Percentiles rank a stretch among this genome's conserved stretches.
Evolutionary conservation across 2,329 filamentous ascomycete genomes (phyloP).

Genomic region (Aspergillus sclerotialis): DNA sequence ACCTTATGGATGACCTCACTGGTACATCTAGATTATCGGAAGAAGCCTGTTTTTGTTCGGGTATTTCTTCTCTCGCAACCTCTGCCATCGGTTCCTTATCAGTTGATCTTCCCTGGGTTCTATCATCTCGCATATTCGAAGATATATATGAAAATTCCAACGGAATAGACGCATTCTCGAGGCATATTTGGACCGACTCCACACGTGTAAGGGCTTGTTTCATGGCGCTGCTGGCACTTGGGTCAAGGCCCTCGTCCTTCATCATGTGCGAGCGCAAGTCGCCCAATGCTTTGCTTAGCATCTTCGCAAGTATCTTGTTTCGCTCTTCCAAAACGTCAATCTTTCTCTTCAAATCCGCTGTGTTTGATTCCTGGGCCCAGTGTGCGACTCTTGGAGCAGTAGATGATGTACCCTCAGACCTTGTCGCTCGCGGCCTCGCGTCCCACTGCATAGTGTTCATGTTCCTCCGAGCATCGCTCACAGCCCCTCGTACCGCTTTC

Average conservation of each 20-base stretch:
- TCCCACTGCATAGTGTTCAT: constrained; percentile 40
- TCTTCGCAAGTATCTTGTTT: constrained; percentile 34
- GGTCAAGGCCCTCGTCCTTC: constrained; percentile 16
- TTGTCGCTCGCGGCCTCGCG: constrained; percentile 19
- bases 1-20: neutral
- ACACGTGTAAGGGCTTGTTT: constrained; percentile 33
- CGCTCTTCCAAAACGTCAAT: constrained; percentile 31
- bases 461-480: constrained; percentile 40
- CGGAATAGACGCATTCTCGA: constrained; percentile 33
- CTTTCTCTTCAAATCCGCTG: constrained; percentile 22
- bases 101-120: too few species aligned
- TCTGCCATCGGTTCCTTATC: too few species aligned
- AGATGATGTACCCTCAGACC: constrained; percentile 10
- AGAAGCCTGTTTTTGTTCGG: neutral
- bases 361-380: constrained; percentile 8
- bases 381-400: constrained; percentile 9
- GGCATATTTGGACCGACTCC: constrained; percentile 37
- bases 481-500: constrained; percentile 42
- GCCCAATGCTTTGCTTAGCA: constrained; percentile 35
- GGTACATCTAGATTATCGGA: neutral
- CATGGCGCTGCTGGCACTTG: constrained; percentile 22
- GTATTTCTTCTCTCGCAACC: too few species aligned
- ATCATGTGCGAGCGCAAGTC: constrained; percentile 32
- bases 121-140: neutral
- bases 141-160: constrained; percentile 7